phyloP scores from a whole-genome alignment of 352 stramenopile genomes.

The Phytophthora tentaculata region DNA sequence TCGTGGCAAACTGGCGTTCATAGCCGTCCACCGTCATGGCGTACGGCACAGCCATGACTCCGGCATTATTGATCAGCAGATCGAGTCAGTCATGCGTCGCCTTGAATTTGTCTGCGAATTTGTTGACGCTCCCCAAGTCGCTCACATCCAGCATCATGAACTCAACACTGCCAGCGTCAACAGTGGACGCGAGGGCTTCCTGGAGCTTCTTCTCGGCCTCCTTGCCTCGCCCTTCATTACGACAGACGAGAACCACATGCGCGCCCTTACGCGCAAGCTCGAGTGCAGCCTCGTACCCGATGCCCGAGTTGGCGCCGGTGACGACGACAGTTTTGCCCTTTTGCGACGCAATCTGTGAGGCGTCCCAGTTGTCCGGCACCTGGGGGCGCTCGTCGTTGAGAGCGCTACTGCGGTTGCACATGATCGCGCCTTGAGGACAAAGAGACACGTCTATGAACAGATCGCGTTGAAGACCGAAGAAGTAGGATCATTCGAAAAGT shows the following conservation, averaged over 20 bases:
- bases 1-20: slow-evolving; percentile 38
- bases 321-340: slow-evolving; percentile 44
- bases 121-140: slow-evolving; percentile 46
- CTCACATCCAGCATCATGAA: slow-evolving; percentile 60
- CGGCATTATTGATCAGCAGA: slow-evolving; percentile 39
- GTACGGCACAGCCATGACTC: slow-evolving; percentile 27
- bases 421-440: background rate
- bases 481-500: slow-evolving; percentile 9
- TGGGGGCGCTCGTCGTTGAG: background rate
- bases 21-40: slow-evolving; percentile 30
- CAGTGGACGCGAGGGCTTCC: slow-evolving; percentile 7
- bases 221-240: slow-evolving; percentile 29
- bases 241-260: slow-evolving; percentile 43
- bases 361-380: slow-evolving; percentile 30
- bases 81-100: slow-evolving; percentile 42
- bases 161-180: slow-evolving; percentile 41
- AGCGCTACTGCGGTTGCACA: slow-evolving; percentile 24
- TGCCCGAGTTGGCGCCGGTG: slow-evolving; percentile 31
- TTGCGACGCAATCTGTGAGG: slow-evolving; percentile 27
- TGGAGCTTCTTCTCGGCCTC: slow-evolving; percentile 33
- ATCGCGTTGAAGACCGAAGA: slow-evolving; percentile 2
- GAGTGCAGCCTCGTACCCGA: slow-evolving; percentile 22
- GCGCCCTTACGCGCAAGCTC: slow-evolving; percentile 29
- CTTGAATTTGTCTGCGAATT: slow-evolving; percentile 51
- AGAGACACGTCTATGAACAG: background rate